phyloP scores from a whole-genome alignment of 2,329 filamentous ascomycete species.

The Drechslerella coelobrocha region DNA sequence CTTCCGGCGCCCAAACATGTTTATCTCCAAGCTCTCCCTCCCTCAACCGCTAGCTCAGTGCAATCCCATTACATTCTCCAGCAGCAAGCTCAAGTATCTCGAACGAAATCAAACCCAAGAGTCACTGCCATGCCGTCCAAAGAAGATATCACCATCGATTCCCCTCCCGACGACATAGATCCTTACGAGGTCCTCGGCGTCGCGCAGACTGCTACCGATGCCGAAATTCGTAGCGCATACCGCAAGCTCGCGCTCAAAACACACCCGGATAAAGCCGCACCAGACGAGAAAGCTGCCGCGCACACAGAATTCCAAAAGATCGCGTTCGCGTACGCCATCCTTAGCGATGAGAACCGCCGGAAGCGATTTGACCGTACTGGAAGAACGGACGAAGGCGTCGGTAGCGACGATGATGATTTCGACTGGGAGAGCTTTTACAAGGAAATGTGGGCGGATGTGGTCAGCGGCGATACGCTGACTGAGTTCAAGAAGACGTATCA shows the following conservation, averaged over 20 bases:
- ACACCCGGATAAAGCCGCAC: slow-evolving; percentile 83
- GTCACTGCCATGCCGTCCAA: slow-evolving; percentile 20
- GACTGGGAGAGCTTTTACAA: slow-evolving; percentile 90
- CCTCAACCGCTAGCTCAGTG: not conserved
- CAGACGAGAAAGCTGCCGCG: slow-evolving; percentile 72
- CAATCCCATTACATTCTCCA: not conserved
- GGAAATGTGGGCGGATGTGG: slow-evolving; percentile 77
- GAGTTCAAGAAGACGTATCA: slow-evolving; percentile 75
- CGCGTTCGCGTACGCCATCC: slow-evolving; percentile 90
- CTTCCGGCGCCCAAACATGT: slow-evolving; percentile 17
- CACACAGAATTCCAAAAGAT: slow-evolving; percentile 85
- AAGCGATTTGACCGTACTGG: slow-evolving; percentile 89
- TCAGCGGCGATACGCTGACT: slow-evolving; percentile 76
- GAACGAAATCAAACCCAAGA: not conserved
- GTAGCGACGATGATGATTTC: slow-evolving; percentile 70
- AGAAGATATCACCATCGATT: slow-evolving; percentile 43
- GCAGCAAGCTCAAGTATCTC: not conserved
- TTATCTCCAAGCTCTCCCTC: not conserved
- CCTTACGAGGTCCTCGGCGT: slow-evolving; percentile 83
- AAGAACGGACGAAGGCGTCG: slow-evolving; percentile 80
- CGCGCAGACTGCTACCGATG: slow-evolving; percentile 72
- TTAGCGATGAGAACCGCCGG: slow-evolving; percentile 81
- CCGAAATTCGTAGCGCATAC: slow-evolving; percentile 88
- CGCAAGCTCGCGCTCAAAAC: slow-evolving; percentile 86
- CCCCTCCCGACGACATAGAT: slow-evolving; percentile 69